Conservation (phyloP, 2,329 filamentous ascomycete genomes). For the Colletotrichum filicis region DNA sequence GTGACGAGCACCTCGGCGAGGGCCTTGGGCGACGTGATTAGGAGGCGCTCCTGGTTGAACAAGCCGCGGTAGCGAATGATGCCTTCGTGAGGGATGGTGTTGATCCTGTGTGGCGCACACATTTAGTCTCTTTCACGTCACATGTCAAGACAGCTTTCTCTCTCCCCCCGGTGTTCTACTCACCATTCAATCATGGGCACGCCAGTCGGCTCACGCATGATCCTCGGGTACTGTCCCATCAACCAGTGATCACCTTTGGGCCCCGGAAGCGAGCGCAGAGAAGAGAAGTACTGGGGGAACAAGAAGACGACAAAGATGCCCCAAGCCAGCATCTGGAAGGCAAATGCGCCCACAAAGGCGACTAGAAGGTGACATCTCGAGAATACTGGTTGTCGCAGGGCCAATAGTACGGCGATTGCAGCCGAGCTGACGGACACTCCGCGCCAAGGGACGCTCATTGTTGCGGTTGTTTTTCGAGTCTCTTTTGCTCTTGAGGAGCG, state of each 20-base stretch:
- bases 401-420: conserved; percentile 16
- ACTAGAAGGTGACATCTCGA: conserved; percentile 45
- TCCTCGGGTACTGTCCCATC: conserved; percentile 58
- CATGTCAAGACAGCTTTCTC: background rate
- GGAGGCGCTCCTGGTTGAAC: conserved; percentile 71
- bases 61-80: conserved; percentile 74
- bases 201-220: conserved; percentile 53
- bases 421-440: conserved; percentile 25
- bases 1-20: conserved; percentile 77
- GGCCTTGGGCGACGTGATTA: conserved; percentile 71
- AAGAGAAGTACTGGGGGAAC: conserved; percentile 62
- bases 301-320: conserved; percentile 55
- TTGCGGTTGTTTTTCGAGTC: background rate
- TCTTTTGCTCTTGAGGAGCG: background rate
- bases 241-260: conserved; percentile 56
- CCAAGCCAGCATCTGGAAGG: conserved; percentile 48
- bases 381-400: conserved; percentile 36
- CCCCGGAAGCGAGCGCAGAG: conserved; percentile 59
- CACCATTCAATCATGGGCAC: conserved; percentile 62
- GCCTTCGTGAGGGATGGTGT: conserved; percentile 73
- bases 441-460: conserved; percentile 28
- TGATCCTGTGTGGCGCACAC: conserved; percentile 61
- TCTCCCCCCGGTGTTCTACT: conserved; percentile 13
- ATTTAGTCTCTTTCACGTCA: conserved; percentile 42
- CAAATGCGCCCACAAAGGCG: conserved; percentile 49